Conservation (phyloP, 208 protist genomes). For the Polymyxa betae region DNA sequence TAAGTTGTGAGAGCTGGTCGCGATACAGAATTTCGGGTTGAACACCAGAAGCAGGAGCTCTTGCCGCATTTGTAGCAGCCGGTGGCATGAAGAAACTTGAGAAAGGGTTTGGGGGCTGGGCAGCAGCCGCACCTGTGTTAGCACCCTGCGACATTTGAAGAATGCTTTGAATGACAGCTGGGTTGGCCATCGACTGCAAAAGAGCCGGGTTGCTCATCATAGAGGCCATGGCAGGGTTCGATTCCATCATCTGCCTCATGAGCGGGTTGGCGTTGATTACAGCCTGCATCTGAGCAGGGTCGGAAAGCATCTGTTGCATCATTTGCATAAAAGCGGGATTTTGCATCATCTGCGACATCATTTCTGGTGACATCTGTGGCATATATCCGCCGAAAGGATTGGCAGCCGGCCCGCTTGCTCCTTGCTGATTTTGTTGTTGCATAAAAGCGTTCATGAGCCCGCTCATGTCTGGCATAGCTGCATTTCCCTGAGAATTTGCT, state of each 20-base stretch:
- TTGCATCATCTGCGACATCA: slow-evolving; percentile 59
- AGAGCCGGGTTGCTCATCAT: slow-evolving; percentile 39
- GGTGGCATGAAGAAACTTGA: background rate
- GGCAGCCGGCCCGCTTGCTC: slow-evolving; percentile 29
- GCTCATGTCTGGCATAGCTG: background rate
- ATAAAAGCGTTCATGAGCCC: too few species aligned
- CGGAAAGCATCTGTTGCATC: slow-evolving; percentile 63
- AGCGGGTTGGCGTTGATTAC: slow-evolving; percentile 56
- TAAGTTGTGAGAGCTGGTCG: slow-evolving; percentile 58
- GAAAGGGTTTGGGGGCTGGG: background rate
- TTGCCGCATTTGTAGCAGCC: background rate
- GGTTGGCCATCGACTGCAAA: slow-evolving; percentile 39
- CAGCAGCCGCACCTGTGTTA: background rate
- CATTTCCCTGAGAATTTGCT: background rate
- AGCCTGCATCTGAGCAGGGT: slow-evolving; percentile 61
- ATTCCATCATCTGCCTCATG: slow-evolving; percentile 64
- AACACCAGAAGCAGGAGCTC: background rate
- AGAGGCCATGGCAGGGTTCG: slow-evolving; percentile 65
- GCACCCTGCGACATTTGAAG: background rate
- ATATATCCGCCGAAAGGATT: background rate
- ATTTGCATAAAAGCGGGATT: slow-evolving; percentile 60
- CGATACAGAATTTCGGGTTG: slow-evolving; percentile 61
- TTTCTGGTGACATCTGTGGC: background rate
- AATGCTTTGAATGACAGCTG: background rate
- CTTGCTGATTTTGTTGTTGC: background rate